Conservation (phyloP, 129 eudicot genomes). For the Lactuca saligna region DNA sequence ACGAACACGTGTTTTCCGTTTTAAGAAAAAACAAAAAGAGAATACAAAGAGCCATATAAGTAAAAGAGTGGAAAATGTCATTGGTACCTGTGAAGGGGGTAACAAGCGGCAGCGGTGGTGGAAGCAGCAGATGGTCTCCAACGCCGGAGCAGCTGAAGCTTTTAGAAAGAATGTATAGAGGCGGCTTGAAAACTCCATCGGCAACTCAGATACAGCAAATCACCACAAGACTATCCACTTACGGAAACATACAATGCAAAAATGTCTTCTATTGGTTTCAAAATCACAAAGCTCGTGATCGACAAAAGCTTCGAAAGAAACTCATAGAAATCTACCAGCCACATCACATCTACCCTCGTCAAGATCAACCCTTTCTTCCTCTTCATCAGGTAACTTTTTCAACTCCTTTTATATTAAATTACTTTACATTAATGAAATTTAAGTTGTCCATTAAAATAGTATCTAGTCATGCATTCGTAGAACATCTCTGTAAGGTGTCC, state of each 20-base stretch:
- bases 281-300: conserved; percentile 88
- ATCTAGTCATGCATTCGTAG: no score
- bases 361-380: conserved; percentile 19
- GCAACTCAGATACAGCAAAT: conserved; percentile 78
- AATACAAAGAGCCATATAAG: not conserved
- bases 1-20: not conserved
- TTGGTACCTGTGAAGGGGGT: conserved; percentile 14
- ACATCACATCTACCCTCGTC: conserved; percentile 25
- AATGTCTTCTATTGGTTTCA: conserved; percentile 96
- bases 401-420: not conserved
- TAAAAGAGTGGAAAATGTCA: not conserved
- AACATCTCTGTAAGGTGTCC: no score
- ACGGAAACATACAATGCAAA: conserved; percentile 77
- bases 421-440: not conserved
- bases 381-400: conserved; percentile 24
- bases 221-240: conserved; percentile 59
- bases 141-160: conserved; percentile 82
- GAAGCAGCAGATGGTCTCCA: conserved; percentile 75
- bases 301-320: conserved; percentile 76
- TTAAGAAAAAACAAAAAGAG: not conserved
- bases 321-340: conserved; percentile 36
- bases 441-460: no score
- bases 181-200: conserved; percentile 74
- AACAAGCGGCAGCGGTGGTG: conserved; percentile 16
- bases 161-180: conserved; percentile 69